phyloP scores from a whole-genome alignment of 192 early-diverging fungal genomes.

The Umbelopsis vinacea region DNA sequence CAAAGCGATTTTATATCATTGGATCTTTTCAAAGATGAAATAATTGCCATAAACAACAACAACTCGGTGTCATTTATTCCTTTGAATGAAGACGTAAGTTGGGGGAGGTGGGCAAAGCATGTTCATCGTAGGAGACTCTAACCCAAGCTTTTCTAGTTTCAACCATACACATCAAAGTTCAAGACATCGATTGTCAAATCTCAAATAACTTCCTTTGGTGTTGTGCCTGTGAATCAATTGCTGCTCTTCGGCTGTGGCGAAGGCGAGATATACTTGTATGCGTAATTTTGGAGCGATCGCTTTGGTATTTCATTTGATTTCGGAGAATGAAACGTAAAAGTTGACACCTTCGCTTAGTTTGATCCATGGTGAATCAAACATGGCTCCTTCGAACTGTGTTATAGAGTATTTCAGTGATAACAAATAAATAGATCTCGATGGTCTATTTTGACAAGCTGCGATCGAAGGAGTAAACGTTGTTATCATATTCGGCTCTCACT shows the following conservation, averaged over 20 bases:
- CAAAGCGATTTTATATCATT: constrained; percentile 54
- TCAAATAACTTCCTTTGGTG: constrained; percentile 53
- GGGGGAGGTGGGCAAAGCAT: not conserved
- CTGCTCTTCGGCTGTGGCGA: constrained; percentile 60
- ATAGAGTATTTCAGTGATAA: too few relatives aligned
- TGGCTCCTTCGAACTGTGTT: too few relatives aligned
- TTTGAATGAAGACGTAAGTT: constrained; percentile 63
- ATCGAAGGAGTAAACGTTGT: too few relatives aligned
- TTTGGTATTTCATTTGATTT: too few relatives aligned
- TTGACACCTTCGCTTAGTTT: too few relatives aligned
- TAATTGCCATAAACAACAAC: constrained; percentile 60
- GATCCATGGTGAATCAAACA: too few relatives aligned
- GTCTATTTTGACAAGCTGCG: too few relatives aligned
- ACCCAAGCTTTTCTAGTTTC: constrained; percentile 39
- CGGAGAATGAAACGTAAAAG: too few relatives aligned
- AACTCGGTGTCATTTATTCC: constrained; percentile 64
- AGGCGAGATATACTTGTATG: constrained; percentile 62
- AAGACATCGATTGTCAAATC: constrained; percentile 59
- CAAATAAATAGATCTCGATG: too few relatives aligned
- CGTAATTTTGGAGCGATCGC: constrained; percentile 22
- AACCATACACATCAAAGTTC: constrained; percentile 64
- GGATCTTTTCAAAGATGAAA: constrained; percentile 64
- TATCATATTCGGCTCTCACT: too few relatives aligned
- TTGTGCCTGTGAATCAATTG: constrained; percentile 60
- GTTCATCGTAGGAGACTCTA: not conserved